phyloP scores from a whole-genome alignment of 2,329 filamentous ascomycete species.

The Pseudogymnoascus sp. region DNA sequence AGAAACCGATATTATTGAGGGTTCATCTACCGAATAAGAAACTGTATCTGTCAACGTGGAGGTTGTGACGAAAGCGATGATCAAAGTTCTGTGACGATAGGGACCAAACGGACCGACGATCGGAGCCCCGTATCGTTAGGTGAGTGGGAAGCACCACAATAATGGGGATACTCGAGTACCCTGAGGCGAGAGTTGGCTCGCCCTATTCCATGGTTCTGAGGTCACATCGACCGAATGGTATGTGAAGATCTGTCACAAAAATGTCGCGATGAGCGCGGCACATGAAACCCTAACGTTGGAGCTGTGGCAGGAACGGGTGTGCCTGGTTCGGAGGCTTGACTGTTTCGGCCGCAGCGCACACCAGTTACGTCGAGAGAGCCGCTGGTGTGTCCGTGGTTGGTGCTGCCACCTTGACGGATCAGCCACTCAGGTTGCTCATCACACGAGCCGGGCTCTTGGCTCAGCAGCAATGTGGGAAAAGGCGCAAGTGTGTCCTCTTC shows the following conservation, averaged over 20 bases:
- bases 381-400: slow-evolving; percentile 3
- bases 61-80: not conserved
- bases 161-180: not conserved
- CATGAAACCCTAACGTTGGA: slow-evolving; percentile 1
- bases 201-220: not conserved
- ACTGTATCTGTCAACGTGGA: slow-evolving; percentile 8
- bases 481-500: not conserved
- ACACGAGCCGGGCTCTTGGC: not conserved
- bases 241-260: slow-evolving; percentile 3
- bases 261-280: slow-evolving; percentile 4
- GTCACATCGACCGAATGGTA: slow-evolving; percentile 2
- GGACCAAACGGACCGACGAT: slow-evolving; percentile 5
- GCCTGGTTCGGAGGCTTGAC: slow-evolving; percentile 4
- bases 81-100: not conserved
- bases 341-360: not conserved
- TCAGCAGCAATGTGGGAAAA: not conserved
- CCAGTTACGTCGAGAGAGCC: not conserved
- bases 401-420: slow-evolving; percentile 5
- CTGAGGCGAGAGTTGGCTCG: not conserved
- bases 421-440: not conserved
- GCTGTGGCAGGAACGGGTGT: not conserved
- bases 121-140: not conserved
- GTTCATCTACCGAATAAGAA: slow-evolving; percentile 1
- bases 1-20: slow-evolving; percentile 1
- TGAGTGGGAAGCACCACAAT: not conserved